Conservation (phyloP, 129 eudicot genomes). For the Pittosporum tobira region DNA sequence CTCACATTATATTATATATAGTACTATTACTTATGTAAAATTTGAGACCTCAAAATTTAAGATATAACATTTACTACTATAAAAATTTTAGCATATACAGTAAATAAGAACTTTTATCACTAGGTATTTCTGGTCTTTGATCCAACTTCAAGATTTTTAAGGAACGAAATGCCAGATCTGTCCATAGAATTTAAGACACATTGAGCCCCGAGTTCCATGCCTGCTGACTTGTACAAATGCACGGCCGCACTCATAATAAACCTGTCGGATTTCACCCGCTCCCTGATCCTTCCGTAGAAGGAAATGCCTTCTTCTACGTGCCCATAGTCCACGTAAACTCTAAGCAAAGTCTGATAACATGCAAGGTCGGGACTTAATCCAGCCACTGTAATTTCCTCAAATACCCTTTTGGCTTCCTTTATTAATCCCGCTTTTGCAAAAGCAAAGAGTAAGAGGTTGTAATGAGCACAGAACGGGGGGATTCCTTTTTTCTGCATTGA, state of each 20-base stretch:
- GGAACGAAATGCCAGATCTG: slow-evolving; percentile 35
- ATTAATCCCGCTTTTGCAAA: slow-evolving; percentile 43
- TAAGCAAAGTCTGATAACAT: slow-evolving; percentile 46
- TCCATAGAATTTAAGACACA: slow-evolving; percentile 42
- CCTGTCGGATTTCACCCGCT: slow-evolving; percentile 38
- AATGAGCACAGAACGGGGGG: slow-evolving; percentile 59
- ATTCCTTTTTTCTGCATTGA: slow-evolving; percentile 58
- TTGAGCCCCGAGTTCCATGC: slow-evolving; percentile 34
- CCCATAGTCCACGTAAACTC: slow-evolving; percentile 67
- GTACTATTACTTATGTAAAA: too few relatives aligned
- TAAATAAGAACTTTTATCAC: too few relatives aligned
- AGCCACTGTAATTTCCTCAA: slow-evolving; percentile 18
- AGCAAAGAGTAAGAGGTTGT: slow-evolving; percentile 38
- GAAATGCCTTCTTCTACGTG: slow-evolving; percentile 56
- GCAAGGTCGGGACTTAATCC: slow-evolving; percentile 50
- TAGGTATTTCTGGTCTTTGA: slow-evolving; percentile 22
- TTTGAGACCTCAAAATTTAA: too few relatives aligned
- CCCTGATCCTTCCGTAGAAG: slow-evolving; percentile 41
- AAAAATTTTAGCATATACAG: too few relatives aligned
- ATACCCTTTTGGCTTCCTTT: slow-evolving; percentile 59
- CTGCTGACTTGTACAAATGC: slow-evolving; percentile 57
- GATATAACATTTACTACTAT: too few relatives aligned
- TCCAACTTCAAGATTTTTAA: slow-evolving; percentile 44
- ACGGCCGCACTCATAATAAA: slow-evolving; percentile 73
- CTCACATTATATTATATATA: too few relatives aligned